These are phyloP conservation scores for Fusarium sp. DNA, from an alignment of 2,329 filamentous ascomycete species.

Conservation along the genomic window DNA sequence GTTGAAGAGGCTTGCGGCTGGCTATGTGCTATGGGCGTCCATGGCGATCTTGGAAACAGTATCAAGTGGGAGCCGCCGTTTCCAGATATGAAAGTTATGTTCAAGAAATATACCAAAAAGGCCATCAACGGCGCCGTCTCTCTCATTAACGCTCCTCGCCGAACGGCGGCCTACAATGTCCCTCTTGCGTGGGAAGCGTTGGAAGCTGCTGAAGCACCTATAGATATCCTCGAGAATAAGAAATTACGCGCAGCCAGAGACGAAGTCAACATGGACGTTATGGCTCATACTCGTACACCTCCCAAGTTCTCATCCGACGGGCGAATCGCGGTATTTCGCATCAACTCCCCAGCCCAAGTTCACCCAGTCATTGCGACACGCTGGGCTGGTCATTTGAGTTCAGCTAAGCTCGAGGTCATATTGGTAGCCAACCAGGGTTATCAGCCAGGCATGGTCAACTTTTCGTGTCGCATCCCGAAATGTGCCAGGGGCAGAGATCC, in stretches of 20 bases:
- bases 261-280: conserved; percentile 71
- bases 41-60: conserved; percentile 72
- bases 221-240: conserved; percentile 60
- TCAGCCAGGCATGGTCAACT: conserved; percentile 70
- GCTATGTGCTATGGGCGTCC: conserved; percentile 72
- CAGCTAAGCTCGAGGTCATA: conserved; percentile 69
- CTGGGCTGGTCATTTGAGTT: conserved; percentile 71
- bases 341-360: conserved; percentile 69
- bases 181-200: conserved; percentile 70
- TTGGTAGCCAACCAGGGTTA: conserved; percentile 76
- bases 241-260: conserved; percentile 63
- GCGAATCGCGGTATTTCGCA: conserved; percentile 71
- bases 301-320: conserved; percentile 73
- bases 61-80: conserved; percentile 75
- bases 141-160: conserved; percentile 72
- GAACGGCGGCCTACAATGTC: conserved; percentile 71
- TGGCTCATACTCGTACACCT: conserved; percentile 68
- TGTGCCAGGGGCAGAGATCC: conserved; percentile 64
- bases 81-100: conserved; percentile 70
- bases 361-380: conserved; percentile 75
- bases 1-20: conserved; percentile 65
- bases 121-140: conserved; percentile 71
- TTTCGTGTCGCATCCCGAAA: conserved; percentile 71
- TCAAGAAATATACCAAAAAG: conserved; percentile 71
- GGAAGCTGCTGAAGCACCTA: conserved; percentile 60